Conservation (phyloP, 768 basidiomycete genomes). For the Tephrocybe sp. region DNA sequence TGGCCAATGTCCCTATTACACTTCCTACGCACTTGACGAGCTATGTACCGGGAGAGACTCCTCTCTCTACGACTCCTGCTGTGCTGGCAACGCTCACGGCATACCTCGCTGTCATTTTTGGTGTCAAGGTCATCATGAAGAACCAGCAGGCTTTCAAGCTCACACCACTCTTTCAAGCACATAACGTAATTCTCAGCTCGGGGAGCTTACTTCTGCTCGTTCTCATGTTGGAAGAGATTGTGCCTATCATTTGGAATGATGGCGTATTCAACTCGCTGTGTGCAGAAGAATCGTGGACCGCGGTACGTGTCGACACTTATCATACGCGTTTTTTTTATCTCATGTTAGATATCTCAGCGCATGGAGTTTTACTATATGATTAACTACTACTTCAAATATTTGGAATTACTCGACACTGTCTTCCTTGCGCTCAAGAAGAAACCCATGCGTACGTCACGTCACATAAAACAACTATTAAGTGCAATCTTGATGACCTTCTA, state of each 20-base stretch:
- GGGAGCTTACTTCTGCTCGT: conserved; percentile 84
- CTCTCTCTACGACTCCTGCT: conserved; percentile 76
- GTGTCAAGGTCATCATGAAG: conserved; percentile 83
- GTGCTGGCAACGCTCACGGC: conserved; percentile 69
- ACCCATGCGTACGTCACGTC: conserved; percentile 71
- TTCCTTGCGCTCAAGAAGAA: conserved; percentile 99
- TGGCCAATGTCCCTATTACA: conserved; percentile 54
- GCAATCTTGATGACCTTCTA: conserved; percentile 6
- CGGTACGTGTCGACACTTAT: conserved; percentile 50
- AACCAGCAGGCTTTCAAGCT: conserved; percentile 71
- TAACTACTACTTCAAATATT: conserved; percentile 98
- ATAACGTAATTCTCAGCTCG: conserved; percentile 85
- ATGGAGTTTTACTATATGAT: conserved; percentile 97
- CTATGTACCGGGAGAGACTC: conserved; percentile 76
- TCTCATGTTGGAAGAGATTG: conserved; percentile 91
- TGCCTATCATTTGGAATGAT: conserved; percentile 73
- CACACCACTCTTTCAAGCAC: conserved; percentile 80
- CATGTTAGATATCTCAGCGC: conserved; percentile 46
- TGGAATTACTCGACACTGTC: conserved; percentile 94
- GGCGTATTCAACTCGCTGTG: conserved; percentile 82
- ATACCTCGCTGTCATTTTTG: conserved; percentile 90
- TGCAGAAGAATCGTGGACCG: conserved; percentile 76
- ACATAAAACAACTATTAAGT: neutral
- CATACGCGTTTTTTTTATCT: conserved; percentile 3
- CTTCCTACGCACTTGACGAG: conserved; percentile 57